These are phyloP conservation scores for Ramaria rubella DNA, from an alignment of 768 basidiomycete genomes.

Conservation along the genomic window DNA sequence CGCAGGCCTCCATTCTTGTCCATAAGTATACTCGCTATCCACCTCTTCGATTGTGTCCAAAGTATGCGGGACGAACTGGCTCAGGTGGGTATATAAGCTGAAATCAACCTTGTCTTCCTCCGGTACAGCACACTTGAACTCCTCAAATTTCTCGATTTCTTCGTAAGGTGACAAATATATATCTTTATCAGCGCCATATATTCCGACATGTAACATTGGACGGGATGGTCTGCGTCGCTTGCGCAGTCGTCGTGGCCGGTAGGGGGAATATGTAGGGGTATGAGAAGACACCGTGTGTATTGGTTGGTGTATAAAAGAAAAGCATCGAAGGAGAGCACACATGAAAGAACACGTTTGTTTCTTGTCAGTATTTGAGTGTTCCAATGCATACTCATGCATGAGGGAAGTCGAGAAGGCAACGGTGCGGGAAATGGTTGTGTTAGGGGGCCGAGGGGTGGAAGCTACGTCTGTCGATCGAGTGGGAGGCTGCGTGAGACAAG, in stretches of 20 bases:
- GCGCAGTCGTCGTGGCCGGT: neutral
- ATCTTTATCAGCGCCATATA: no score
- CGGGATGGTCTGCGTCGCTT: neutral
- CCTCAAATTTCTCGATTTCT: neutral
- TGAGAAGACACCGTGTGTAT: neutral
- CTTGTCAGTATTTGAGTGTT: neutral
- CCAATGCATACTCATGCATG: neutral
- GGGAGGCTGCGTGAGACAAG: no score
- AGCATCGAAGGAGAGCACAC: neutral
- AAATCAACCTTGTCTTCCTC: neutral
- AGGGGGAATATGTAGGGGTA: neutral
- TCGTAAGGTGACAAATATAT: no score
- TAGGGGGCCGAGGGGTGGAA: no score
- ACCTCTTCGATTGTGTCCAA: conserved; percentile 4
- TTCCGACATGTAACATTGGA: neutral
- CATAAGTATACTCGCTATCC: neutral
- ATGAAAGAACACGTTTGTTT: neutral
- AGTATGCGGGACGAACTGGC: conserved; percentile 2
- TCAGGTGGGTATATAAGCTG: neutral
- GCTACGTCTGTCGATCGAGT: no score
- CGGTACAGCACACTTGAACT: neutral
- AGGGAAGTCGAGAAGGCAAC: neutral
- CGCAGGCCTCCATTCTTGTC: neutral
- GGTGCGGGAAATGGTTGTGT: no score
- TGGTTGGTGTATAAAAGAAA: neutral